phyloP scores from a whole-genome alignment of 306 rosid species.

The Acacia crassicarpa region DNA sequence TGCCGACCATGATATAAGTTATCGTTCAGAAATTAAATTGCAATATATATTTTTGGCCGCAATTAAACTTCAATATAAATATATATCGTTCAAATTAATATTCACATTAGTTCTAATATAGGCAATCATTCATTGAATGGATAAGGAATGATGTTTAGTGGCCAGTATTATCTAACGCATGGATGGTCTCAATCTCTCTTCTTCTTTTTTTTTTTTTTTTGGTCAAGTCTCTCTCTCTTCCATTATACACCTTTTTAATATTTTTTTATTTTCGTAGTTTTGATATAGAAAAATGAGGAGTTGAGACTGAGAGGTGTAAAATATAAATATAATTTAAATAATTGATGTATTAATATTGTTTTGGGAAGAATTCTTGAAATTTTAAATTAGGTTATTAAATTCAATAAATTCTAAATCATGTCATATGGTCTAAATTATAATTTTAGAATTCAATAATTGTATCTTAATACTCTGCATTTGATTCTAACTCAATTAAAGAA shows the following conservation, averaged over 20 bases:
- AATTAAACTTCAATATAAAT: neutral
- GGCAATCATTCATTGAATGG: neutral
- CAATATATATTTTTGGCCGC: too few relatives aligned
- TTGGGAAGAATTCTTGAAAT: too few relatives aligned
- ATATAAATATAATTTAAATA: neutral
- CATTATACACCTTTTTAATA: neutral
- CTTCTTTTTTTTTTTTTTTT: too few relatives aligned
- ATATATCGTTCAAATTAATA: neutral
- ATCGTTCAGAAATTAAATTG: neutral
- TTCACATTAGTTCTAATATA: neutral
- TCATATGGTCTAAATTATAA: too few relatives aligned
- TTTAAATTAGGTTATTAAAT: too few relatives aligned
- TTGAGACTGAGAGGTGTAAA: neutral
- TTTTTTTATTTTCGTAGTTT: neutral
- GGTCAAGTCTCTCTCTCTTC: neutral
- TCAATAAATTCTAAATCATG: too few relatives aligned
- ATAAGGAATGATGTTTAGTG: neutral
- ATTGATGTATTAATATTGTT: neutral
- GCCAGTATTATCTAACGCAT: neutral
- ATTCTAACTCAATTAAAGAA: too few relatives aligned
- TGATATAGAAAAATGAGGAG: neutral
- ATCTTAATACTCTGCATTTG: too few relatives aligned
- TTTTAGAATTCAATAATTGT: too few relatives aligned
- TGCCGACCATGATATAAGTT: neutral
- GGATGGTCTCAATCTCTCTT: neutral